Evolutionary conservation across 148 eudicot genomes (phyloP).

Genomic region (Rheum nobile): DNA sequence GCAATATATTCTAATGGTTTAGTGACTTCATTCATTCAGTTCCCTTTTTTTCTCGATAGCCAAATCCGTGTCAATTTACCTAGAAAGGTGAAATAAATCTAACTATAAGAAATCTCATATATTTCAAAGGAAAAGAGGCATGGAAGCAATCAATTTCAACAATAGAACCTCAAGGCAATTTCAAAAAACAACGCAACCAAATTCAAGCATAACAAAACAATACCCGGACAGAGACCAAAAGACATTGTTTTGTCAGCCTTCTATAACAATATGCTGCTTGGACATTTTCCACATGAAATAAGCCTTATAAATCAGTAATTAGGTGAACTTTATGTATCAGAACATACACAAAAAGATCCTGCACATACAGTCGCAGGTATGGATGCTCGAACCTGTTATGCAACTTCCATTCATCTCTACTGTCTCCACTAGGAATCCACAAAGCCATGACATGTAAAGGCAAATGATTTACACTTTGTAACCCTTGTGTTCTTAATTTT

Average conservation of each 20-base stretch:
- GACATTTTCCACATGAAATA: background rate
- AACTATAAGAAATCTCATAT: background rate
- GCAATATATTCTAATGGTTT: constrained; percentile 11
- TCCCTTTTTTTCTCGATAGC: background rate
- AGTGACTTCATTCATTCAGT: background rate
- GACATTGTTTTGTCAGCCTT: background rate
- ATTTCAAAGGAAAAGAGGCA: background rate
- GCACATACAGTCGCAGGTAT: background rate
- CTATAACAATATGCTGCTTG: background rate
- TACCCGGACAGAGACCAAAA: background rate
- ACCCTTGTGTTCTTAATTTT: background rate
- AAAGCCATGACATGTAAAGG: background rate
- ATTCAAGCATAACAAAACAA: background rate
- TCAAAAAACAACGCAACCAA: background rate
- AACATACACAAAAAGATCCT: background rate
- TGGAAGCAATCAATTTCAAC: background rate
- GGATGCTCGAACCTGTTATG: background rate
- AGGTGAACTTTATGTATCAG: background rate
- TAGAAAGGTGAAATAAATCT: background rate
- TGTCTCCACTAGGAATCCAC: background rate
- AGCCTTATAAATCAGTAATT: background rate
- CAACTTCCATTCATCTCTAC: background rate
- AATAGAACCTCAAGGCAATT: background rate
- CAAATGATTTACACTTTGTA: background rate
- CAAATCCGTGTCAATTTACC: background rate